phyloP scores from a whole-genome alignment of 176 grass and related monocot genomes.

The Carex myosuroides region DNA sequence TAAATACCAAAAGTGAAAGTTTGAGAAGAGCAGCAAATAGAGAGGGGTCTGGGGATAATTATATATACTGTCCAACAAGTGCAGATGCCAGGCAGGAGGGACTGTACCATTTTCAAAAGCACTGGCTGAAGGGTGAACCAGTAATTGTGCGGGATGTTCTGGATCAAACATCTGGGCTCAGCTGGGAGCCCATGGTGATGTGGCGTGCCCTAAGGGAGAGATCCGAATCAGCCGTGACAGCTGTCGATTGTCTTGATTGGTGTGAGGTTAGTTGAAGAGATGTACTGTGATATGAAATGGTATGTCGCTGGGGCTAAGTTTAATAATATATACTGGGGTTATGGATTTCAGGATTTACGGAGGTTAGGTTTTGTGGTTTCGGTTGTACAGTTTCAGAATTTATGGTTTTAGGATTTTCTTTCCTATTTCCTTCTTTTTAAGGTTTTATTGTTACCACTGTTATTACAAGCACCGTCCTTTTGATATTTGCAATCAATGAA shows the following conservation, averaged over 20 bases:
- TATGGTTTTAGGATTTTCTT: neutral
- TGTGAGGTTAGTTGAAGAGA: constrained; percentile 47
- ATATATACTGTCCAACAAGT: constrained; percentile 54
- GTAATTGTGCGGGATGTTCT: constrained; percentile 68
- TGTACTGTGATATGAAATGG: neutral
- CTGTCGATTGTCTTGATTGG: constrained; percentile 82
- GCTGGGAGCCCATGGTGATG: constrained; percentile 94
- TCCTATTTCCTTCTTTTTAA: neutral
- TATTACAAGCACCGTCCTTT: neutral
- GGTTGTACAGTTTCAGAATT: neutral
- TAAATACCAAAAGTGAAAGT: constrained; percentile 19
- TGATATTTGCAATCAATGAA: neutral
- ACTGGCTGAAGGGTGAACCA: constrained; percentile 81
- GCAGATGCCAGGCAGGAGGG: constrained; percentile 32
- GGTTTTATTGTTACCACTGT: neutral
- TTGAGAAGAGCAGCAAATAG: constrained; percentile 43
- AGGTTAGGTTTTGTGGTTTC: neutral
- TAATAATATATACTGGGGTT: neutral
- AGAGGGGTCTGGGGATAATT: constrained; percentile 60
- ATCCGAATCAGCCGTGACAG: constrained; percentile 41
- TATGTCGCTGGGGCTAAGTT: neutral
- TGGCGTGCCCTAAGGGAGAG: constrained; percentile 75
- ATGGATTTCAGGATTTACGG: neutral
- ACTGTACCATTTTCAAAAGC: constrained; percentile 65
- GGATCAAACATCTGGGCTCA: constrained; percentile 53